Base-by-base conservation (phyloP, 305 asterid genomes). In the Fraxinus platypoda region DNA sequence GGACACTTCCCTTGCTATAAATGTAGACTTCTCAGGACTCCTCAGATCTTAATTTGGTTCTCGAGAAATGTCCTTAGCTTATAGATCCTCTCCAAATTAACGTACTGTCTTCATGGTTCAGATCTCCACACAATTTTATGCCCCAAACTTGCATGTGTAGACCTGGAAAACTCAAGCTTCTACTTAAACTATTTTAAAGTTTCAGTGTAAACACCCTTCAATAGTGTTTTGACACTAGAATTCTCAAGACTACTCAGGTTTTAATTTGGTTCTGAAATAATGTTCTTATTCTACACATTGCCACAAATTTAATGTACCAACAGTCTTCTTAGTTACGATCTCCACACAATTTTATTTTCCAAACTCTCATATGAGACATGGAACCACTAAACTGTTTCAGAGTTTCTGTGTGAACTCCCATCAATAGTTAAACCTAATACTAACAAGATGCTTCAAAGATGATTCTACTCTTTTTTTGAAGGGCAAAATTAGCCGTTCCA, bases 371-470 rank as follows among this genome's bases (percentile, higher is more conserved):
- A 11, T 28, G 2, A 25, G 73, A 66, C 35, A 11, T 66, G n/a
- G 34, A 26, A 66, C 71, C 31, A 2, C 30, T 21, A 34, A 52
- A 78, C 15, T 25, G 77, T 12, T n/a, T 33, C 28, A 23, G n/a
- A 30, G 15, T 68, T 35, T 38, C 59, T 5, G 23, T 34, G 26
- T 7, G 41, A 26, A 30, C 82, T 25, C 76, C 54, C 33, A 66
- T 54, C 41, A 76, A 7, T 9, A 35, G 43, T 25, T 64, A 75
- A 71, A 41, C 26, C 74, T 3, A 66, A 64, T 8, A 62, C 37
- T 76, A 38, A 57, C 46, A 74, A 82, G 6, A 82, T 35, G 76
- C 30, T 23, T 72, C 37, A 78, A 66, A 74, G 6, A 81, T 30
- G 75, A 52, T 64, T 3, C 19, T n/a, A 8, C 13, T 12, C n/a